These are phyloP conservation scores for Rubus parviflorus DNA, from an alignment of 306 rosid species.

Conservation along the genomic window DNA sequence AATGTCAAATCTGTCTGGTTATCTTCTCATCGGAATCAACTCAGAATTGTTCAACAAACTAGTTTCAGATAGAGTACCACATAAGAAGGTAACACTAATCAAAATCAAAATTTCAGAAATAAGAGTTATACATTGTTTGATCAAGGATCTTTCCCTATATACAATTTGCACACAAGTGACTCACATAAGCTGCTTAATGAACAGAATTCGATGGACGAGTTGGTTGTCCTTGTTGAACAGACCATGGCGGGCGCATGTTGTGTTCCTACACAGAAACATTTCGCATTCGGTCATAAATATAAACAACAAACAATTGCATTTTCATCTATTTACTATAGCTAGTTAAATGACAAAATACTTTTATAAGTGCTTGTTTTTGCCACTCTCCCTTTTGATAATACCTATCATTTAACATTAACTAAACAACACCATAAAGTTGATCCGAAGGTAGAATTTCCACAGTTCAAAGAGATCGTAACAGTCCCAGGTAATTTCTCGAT, in stretches of 20 bases:
- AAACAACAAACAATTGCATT: background rate
- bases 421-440: too few relatives aligned
- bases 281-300: slow-evolving; percentile 1
- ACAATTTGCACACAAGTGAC: background rate
- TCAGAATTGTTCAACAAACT: background rate
- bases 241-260: slow-evolving; percentile 80
- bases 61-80: background rate
- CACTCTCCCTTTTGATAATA: too few relatives aligned
- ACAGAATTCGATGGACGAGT: slow-evolving; percentile 36
- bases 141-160: background rate
- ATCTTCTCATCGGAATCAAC: background rate
- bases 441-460: too few relatives aligned
- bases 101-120: background rate
- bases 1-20: background rate
- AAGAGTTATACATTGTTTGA: background rate
- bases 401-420: too few relatives aligned
- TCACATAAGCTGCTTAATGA: slow-evolving; percentile 26
- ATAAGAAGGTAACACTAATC: background rate
- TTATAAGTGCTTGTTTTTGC: too few relatives aligned
- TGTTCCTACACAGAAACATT: slow-evolving; percentile 50
- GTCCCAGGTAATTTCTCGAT: background rate
- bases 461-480: background rate
- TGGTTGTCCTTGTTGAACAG: slow-evolving; percentile 70
- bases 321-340: background rate
- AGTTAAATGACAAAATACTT: too few relatives aligned